Evolutionary conservation across 2,329 filamentous ascomycete species (phyloP), one percentile per base, ranked within the genome.

Genomic region (Aspergillus terreus): DNA sequence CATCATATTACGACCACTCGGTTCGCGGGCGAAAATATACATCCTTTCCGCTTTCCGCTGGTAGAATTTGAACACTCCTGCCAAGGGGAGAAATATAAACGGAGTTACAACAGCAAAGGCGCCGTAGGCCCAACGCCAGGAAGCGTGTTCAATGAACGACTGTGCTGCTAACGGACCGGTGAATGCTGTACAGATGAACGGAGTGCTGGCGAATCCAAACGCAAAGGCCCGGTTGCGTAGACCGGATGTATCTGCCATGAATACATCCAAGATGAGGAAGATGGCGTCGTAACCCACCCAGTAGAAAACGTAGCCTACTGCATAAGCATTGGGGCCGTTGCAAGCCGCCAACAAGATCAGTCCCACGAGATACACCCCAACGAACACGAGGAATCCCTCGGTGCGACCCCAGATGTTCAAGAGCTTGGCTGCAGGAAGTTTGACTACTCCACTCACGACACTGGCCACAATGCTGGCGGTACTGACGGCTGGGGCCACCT

Each of bases 91-190:
- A 6, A 78, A 78, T 27, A 82, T 74, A 46, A 78, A 65, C 0
- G 83, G 83, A 4, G 80, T 76, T 52, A 87, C 72, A 48, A 88
- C 82, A 38, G 78, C 74, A 62, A 86, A 87, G 25, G 75, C 71
- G 15, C 82, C 84, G 61, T 82, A 86, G 1, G 74, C 82, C 84
- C 84, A 87, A 23, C 82, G 77, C 78, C 80, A 86, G 27, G 76
- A 78, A 10, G 77, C 72, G 0, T 74, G 72, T 0, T 69, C 60
- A 14, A 81, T 64, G 60, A 71, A 71, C 53, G 83, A 81, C 1
- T 73, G 68, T 14, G 78, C 79, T 23, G 82, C 76, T 42, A 74
- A 71, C 0, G 80, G 76, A 3, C 81, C 78, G 32, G 81, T 75
- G 63, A 81, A 80, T 0, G 73, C 86, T 1, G 81, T 80, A 23